These are phyloP conservation scores for Scorias spongiosa DNA, from an alignment of 2,329 filamentous ascomycete genomes.

Conservation along the genomic window DNA sequence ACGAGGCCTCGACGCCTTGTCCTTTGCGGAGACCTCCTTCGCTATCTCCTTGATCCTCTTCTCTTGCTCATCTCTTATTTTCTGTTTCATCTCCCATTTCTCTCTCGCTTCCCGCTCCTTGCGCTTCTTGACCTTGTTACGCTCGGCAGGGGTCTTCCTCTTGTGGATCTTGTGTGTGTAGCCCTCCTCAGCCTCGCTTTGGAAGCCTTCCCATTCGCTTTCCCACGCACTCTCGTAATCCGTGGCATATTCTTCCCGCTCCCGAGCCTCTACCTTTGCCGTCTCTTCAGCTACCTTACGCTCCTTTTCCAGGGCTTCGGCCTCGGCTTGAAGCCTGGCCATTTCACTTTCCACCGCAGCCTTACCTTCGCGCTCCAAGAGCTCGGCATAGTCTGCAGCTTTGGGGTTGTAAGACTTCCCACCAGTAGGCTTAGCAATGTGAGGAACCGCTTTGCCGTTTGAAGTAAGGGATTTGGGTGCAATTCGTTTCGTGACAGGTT, in stretches of 20 bases:
- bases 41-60: conserved; percentile 57
- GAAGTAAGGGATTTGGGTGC: conserved; percentile 70
- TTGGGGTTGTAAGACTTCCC: conserved; percentile 87
- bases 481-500: conserved; percentile 59
- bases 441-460: conserved; percentile 62
- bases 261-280: conserved; percentile 57
- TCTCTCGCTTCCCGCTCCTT: conserved; percentile 71
- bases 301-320: conserved; percentile 49
- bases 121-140: conserved; percentile 75
- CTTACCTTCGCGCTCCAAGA: conserved; percentile 58
- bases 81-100: conserved; percentile 62
- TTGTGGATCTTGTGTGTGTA: conserved; percentile 56
- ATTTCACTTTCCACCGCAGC: conserved; percentile 68
- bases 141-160: conserved; percentile 71
- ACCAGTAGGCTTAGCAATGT: conserved; percentile 62
- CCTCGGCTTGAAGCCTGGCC: conserved; percentile 52
- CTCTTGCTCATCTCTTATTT: conserved; percentile 56
- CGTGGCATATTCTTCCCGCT: conserved; percentile 52
- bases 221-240: conserved; percentile 72
- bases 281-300: conserved; percentile 60
- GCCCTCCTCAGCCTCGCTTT: conserved; percentile 40
- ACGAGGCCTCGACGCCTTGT: conserved; percentile 23
- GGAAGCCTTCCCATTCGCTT: conserved; percentile 53
- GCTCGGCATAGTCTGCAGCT: conserved; percentile 70
- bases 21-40: conserved; percentile 45